Conservation (phyloP, 768 basidiomycete genomes). For the Amyloporia xantha region DNA sequence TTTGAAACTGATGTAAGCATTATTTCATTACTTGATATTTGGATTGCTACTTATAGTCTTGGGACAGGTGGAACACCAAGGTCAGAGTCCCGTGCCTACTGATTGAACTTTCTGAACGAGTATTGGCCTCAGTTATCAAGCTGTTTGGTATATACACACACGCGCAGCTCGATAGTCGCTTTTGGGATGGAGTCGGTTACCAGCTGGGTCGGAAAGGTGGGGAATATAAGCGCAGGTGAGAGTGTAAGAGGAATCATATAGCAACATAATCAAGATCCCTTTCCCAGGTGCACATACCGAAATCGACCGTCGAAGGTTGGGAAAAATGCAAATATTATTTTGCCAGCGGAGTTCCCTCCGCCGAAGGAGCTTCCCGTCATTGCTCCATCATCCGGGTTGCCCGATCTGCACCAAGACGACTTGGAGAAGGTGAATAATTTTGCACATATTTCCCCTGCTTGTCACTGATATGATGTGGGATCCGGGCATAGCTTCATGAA, state of each 20-base stretch:
- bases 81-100: conserved; percentile 12
- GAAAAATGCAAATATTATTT: conserved; percentile 30
- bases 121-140: conserved; percentile 29
- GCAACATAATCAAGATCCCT: background rate
- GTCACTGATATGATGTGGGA: background rate
- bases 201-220: conserved; percentile 36
- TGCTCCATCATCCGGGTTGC: conserved; percentile 13
- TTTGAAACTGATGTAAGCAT: conserved; percentile 13
- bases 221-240: conserved; percentile 46
- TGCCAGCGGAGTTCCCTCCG: conserved; percentile 45
- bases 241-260: background rate
- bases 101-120: background rate
- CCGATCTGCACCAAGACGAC: conserved; percentile 37
- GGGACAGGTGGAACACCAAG: conserved; percentile 31
- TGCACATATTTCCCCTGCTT: background rate
- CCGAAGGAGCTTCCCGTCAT: conserved; percentile 9
- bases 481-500: conserved; percentile 49
- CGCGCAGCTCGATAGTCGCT: conserved; percentile 33
- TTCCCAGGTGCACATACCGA: conserved; percentile 39
- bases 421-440: conserved; percentile 35
- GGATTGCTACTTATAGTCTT: background rate
- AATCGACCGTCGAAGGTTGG: conserved; percentile 27
- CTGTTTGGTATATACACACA: conserved; percentile 46
- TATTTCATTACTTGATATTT: background rate
- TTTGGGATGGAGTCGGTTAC: conserved; percentile 40